Percentiles rank a stretch among this genome's conserved stretches.
Conservation (phyloP, 345 rosid species). For the Aquilaria malaccensis region DNA sequence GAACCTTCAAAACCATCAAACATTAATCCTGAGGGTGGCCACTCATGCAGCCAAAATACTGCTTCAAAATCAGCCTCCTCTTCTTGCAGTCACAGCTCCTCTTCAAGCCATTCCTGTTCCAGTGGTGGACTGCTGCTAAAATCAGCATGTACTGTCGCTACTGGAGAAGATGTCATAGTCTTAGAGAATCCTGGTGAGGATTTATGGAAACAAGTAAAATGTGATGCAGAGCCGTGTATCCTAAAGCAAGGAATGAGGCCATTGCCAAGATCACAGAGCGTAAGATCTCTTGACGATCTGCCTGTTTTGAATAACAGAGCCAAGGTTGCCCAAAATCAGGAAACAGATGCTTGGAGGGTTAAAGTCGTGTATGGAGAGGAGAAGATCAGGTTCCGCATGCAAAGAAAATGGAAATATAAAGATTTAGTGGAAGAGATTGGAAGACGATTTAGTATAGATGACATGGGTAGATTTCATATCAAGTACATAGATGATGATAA, state of each 20-base stretch:
- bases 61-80: slow-evolving; percentile 57
- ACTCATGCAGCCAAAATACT: slow-evolving; percentile 17
- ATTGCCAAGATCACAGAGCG: slow-evolving; percentile 42
- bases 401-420: slow-evolving; percentile 32
- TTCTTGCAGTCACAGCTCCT: slow-evolving; percentile 63
- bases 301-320: slow-evolving; percentile 15
- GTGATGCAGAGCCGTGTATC: slow-evolving; percentile 40
- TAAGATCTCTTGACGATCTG: slow-evolving; percentile 23
- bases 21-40: slow-evolving; percentile 23
- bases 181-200: slow-evolving; percentile 24
- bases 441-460: slow-evolving; percentile 58
- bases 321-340: slow-evolving; percentile 22
- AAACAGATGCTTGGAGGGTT: slow-evolving; percentile 43
- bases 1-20: slow-evolving; percentile 21
- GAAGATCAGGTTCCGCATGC: slow-evolving; percentile 63
- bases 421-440: slow-evolving; percentile 61
- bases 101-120: slow-evolving; percentile 69
- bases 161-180: slow-evolving; percentile 19
- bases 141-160: slow-evolving; percentile 18
- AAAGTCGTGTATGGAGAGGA: slow-evolving; percentile 61
- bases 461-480: slow-evolving; percentile 46
- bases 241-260: slow-evolving; percentile 30
- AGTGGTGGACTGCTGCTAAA: slow-evolving; percentile 52
- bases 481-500: slow-evolving; percentile 90
- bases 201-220: slow-evolving; percentile 31